These are phyloP conservation scores for Cudoniella acicularis DNA, from an alignment of 495 filamentous ascomycete genomes.

Conservation along the genomic window DNA sequence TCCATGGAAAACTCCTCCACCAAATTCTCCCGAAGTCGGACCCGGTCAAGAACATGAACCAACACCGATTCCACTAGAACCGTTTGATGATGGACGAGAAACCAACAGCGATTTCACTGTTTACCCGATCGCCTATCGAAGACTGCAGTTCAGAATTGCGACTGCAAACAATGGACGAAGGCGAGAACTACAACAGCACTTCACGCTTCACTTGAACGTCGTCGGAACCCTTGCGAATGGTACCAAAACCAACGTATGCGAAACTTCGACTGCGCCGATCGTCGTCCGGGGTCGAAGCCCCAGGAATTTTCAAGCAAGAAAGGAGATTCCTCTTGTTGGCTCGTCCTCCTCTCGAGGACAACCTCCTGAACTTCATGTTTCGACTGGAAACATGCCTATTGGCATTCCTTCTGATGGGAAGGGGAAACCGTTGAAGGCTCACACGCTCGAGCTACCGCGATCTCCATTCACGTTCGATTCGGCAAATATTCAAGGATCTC, in stretches of 20 bases:
- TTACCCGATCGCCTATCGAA: conserved; percentile 85
- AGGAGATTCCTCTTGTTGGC: conserved; percentile 70
- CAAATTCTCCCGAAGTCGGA: conserved; percentile 59
- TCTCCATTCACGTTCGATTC: conserved; percentile 52
- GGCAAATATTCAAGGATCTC: conserved; percentile 47
- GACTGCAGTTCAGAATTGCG: conserved; percentile 82
- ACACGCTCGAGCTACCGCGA: conserved; percentile 46
- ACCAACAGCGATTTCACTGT: conserved; percentile 71
- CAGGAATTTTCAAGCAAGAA: conserved; percentile 73
- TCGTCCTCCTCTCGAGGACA: conserved; percentile 65
- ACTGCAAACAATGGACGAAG: conserved; percentile 69
- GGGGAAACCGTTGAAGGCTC: conserved; percentile 44
- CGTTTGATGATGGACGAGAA: conserved; percentile 51
- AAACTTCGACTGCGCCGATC: conserved; percentile 70
- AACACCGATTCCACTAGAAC: conserved; percentile 68
- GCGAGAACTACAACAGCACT: conserved; percentile 80
- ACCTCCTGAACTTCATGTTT: conserved; percentile 29
- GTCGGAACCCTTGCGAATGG: conserved; percentile 68
- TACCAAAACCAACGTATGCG: conserved; percentile 61
- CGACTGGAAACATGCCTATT: conserved; percentile 11
- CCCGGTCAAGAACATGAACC: conserved; percentile 53
- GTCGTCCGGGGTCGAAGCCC: conserved; percentile 77
- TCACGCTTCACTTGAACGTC: conserved; percentile 71
- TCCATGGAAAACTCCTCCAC: conserved; percentile 89
- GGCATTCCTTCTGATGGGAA: conserved; percentile 37